A percentile compares a stretch with the other conserved stretches of the same genome.
phyloP scores from a whole-genome alignment of 768 basidiomycete genomes.

The Mycena vitilis region DNA sequence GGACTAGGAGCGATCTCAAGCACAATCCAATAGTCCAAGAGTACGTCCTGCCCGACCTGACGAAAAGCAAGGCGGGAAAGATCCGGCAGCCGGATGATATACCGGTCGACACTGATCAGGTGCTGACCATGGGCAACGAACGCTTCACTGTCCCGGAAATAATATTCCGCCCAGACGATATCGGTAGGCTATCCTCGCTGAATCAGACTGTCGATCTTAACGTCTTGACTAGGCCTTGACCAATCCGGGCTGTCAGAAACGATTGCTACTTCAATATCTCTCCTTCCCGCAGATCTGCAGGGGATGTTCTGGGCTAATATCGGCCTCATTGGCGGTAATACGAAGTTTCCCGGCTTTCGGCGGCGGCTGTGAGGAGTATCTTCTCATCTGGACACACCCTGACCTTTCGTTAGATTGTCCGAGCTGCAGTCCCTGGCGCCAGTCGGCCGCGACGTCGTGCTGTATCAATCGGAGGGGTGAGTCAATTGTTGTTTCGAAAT shows the following conservation, averaged over 20 bases:
- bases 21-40: slow-evolving; percentile 82
- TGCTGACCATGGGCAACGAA: slow-evolving; percentile 91
- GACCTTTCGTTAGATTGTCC: slow-evolving; percentile 58
- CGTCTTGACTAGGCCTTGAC: slow-evolving; percentile 65
- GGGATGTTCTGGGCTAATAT: slow-evolving; percentile 98
- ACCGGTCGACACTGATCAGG: slow-evolving; percentile 67
- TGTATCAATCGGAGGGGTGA: slow-evolving; percentile 81
- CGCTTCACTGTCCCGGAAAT: slow-evolving; percentile 94
- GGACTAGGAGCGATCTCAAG: slow-evolving; percentile 62
- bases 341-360: slow-evolving; percentile 78
- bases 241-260: slow-evolving; percentile 84
- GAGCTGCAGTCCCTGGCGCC: slow-evolving; percentile 90
- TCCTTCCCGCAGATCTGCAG: slow-evolving; percentile 82
- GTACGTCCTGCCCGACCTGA: slow-evolving; percentile 92
- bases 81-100: slow-evolving; percentile 66
- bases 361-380: slow-evolving; percentile 70
- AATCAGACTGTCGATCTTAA: background rate
- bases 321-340: slow-evolving; percentile 87
- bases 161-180: slow-evolving; percentile 89
- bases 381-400: slow-evolving; percentile 2
- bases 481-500: slow-evolving; percentile 43
- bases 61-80: slow-evolving; percentile 70
- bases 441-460: slow-evolving; percentile 77
- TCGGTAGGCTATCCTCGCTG: slow-evolving; percentile 61
- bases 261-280: slow-evolving; percentile 79